Conservation (phyloP, 1,284 basidiomycete species). For the Caloboletus firmus region DNA sequence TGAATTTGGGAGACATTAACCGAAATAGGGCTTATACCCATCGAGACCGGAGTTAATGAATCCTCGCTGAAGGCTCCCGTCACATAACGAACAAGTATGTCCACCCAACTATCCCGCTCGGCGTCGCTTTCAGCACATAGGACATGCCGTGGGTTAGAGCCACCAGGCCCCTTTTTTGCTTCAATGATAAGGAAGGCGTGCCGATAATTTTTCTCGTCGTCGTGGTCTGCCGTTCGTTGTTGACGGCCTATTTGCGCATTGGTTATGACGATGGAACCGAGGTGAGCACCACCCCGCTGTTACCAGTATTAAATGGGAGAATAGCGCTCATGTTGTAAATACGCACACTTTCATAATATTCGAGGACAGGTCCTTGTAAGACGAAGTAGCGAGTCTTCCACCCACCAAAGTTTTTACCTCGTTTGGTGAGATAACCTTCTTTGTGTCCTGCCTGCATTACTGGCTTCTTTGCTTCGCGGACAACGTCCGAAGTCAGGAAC, state of each 20-base stretch:
- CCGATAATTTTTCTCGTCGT: constrained; percentile 91
- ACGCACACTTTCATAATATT: constrained; percentile 93
- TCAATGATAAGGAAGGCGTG: constrained; percentile 98
- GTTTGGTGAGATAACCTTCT: constrained; percentile 95
- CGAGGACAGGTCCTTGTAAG: constrained; percentile 80
- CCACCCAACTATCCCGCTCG: constrained; percentile 93
- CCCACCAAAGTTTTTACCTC: constrained; percentile 94
- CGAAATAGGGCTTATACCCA: constrained; percentile 31
- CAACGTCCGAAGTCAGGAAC: constrained; percentile 89
- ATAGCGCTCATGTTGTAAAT: constrained; percentile 2
- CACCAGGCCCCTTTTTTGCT: constrained; percentile 67
- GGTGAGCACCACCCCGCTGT: constrained; percentile 85
- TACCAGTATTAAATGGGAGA: constrained; percentile 16
- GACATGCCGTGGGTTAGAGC: constrained; percentile 81
- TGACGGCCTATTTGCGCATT: constrained; percentile 78
- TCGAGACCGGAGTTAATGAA: constrained; percentile 31
- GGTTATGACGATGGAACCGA: constrained; percentile 85
- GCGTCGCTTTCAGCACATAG: constrained; percentile 94
- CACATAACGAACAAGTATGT: constrained; percentile 86
- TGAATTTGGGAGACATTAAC: constrained; percentile 26
- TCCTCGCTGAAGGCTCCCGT: constrained; percentile 72
- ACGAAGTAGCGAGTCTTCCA: constrained; percentile 97
- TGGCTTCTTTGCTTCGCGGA: constrained; percentile 69
- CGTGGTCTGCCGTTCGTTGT: constrained; percentile 47
- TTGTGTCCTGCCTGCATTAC: constrained; percentile 84